Evolutionary conservation across 2,329 filamentous ascomycete species (phyloP), one percentile per base, ranked within the genome.

Genomic region (Phoma sp.): DNA sequence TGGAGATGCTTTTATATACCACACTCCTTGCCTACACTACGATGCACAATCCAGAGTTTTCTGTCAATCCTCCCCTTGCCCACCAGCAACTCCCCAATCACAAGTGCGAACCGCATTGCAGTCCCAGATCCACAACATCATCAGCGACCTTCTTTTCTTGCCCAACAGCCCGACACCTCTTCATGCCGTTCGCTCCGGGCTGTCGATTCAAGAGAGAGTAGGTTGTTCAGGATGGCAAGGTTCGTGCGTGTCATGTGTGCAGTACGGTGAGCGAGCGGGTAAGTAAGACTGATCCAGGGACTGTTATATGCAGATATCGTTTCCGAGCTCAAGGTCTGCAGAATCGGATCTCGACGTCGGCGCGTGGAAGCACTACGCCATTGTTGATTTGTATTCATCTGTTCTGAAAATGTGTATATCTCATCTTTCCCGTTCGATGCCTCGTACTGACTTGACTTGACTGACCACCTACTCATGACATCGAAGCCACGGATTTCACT

Each of bases 11-110:
- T 22, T 22, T 4, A 12, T 9, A 38, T 13, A 38, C 19, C n/a
- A 43, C 1, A 8, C 13, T 33, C 7, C 29, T 8, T 21, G 17
- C 32, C 47, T 22, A 73, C 36, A 72, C 65, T 35, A 80, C 70
- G 59, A 84, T 73, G 69, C 80, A 78, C 39, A 82, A 76, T 25
- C 78, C 77, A 25, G 82, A 75, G 41, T 82, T 77, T 8, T 8
- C 80, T 80, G 25, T 82, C 80, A 48, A 77, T 77, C 67, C 77
- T 81, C 73, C 78, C 78, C 51, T 71, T 74, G 21, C 78, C 77
- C 33, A 55, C 61, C 10, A 77, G 32, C 19, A 47, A 5, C 56
- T 77, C 76, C 2, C 77, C 74, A 53, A 77, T 74, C 5, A 67
- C 72, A n/a, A 77, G 62, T 8, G 74, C 62, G 45, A 76, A 78